Conservation (phyloP, 2,329 filamentous ascomycete genomes). For the Juglanconis oblonga region DNA sequence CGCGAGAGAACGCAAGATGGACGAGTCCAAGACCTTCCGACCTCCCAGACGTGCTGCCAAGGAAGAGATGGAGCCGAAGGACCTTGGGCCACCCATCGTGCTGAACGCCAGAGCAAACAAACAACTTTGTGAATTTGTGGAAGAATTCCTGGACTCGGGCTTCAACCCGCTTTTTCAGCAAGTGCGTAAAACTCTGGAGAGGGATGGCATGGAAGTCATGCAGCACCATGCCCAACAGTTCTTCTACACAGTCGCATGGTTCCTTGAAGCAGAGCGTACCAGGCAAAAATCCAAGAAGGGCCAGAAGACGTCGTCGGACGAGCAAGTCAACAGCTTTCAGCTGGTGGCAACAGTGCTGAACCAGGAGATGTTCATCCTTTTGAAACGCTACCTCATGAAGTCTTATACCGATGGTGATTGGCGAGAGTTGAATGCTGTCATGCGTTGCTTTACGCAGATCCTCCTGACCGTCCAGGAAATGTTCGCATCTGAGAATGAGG, state of each 20-base stretch:
- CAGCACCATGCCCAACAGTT: slow-evolving; percentile 79
- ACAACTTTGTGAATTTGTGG: slow-evolving; percentile 77
- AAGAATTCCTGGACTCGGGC: slow-evolving; percentile 89
- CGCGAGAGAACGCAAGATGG: slow-evolving; percentile 80
- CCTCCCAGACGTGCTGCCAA: slow-evolving; percentile 66
- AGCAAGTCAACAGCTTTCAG: slow-evolving; percentile 72
- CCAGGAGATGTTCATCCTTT: slow-evolving; percentile 88
- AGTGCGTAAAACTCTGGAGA: slow-evolving; percentile 83
- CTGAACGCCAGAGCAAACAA: slow-evolving; percentile 72
- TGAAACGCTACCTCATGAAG: slow-evolving; percentile 79
- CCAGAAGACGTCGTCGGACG: slow-evolving; percentile 40
- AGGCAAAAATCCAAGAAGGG: slow-evolving; percentile 61
- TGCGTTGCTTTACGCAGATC: slow-evolving; percentile 95
- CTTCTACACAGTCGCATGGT: slow-evolving; percentile 92
- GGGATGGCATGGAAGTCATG: slow-evolving; percentile 79
- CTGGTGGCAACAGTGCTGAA: slow-evolving; percentile 87
- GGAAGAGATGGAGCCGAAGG: slow-evolving; percentile 63
- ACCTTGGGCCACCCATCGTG: slow-evolving; percentile 71
- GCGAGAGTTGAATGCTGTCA: slow-evolving; percentile 80
- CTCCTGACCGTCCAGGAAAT: slow-evolving; percentile 91
- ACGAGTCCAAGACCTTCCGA: slow-evolving; percentile 85
- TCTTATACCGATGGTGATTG: slow-evolving; percentile 81
- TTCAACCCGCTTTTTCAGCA: slow-evolving; percentile 91
- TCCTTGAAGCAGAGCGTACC: slow-evolving; percentile 78
- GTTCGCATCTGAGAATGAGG: slow-evolving; percentile 76